Evolutionary conservation across 140 eudicot species (phyloP).

Genomic region (Cichorium intybus): DNA sequence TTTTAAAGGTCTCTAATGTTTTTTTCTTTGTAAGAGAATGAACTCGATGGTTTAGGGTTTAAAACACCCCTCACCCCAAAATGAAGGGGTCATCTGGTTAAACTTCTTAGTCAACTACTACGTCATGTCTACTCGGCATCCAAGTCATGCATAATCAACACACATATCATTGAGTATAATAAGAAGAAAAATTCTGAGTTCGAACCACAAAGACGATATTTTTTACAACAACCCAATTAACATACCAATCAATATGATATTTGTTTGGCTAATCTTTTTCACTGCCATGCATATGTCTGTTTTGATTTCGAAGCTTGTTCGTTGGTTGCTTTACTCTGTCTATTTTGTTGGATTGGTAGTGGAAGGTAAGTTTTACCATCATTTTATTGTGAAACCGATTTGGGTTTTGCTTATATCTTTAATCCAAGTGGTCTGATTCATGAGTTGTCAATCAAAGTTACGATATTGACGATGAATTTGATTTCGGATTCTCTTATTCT

Average conservation of each 20-base stretch:
- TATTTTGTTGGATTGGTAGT: constrained; percentile 61
- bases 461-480: constrained; percentile 2
- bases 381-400: neutral
- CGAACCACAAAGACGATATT: no score
- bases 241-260: constrained; percentile 65
- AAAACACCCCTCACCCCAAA: no score
- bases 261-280: constrained; percentile 90
- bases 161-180: no score
- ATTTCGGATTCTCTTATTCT: neutral
- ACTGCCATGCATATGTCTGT: constrained; percentile 49
- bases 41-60: no score
- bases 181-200: no score
- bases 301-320: constrained; percentile 72
- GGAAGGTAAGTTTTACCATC: constrained; percentile 49
- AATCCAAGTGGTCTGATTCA: neutral
- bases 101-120: no score
- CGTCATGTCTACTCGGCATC: no score
- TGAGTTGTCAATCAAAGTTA: neutral
- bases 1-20: no score
- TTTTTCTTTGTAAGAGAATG: no score
- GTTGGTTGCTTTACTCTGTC: constrained; percentile 67
- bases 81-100: no score
- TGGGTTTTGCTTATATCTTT: constrained; percentile 10
- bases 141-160: no score
- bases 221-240: constrained; percentile 69